Percentiles rank a stretch among this genome's conserved stretches.
phyloP scores from a whole-genome alignment of 2,329 filamentous ascomycete species.

The Plectosphaerella plurivora region DNA sequence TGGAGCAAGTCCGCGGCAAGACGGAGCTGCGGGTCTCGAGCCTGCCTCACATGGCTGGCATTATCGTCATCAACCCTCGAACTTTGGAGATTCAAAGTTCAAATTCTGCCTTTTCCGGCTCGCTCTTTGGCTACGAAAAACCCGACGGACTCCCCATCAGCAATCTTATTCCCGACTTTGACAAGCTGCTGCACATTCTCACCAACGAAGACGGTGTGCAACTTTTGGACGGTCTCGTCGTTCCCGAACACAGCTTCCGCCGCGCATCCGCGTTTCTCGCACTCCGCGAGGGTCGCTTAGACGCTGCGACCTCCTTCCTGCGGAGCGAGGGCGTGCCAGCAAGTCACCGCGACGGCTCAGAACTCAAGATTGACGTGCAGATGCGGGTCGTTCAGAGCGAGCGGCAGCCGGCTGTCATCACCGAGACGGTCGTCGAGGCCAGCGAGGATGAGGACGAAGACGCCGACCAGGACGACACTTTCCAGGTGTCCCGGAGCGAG shows the following conservation, averaged over 20 bases:
- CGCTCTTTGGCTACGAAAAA: conserved; percentile 83
- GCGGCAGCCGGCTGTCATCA: conserved; percentile 55
- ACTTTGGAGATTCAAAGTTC: conserved; percentile 81
- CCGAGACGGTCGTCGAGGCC: conserved; percentile 61
- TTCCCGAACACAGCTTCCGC: conserved; percentile 93
- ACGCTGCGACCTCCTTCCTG: conserved; percentile 74
- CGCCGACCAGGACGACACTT: conserved; percentile 33
- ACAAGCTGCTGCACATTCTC: conserved; percentile 74
- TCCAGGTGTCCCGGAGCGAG: conserved; percentile 58
- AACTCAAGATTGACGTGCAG: conserved; percentile 92
- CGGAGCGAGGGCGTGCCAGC: conserved; percentile 81
- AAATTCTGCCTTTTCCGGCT: conserved; percentile 90
- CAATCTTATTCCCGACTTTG: conserved; percentile 80
- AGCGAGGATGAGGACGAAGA: conserved; percentile 49
- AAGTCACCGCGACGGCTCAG: conserved; percentile 83
- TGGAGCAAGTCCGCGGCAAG: conserved; percentile 67
- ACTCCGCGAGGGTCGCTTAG: conserved; percentile 75
- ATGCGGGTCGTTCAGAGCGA: conserved; percentile 95
- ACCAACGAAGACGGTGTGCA: conserved; percentile 82
- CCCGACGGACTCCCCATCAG: conserved; percentile 77
- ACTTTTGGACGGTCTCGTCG: conserved; percentile 88
- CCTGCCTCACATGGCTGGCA: conserved; percentile 95
- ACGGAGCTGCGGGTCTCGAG: conserved; percentile 81
- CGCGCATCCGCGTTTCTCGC: conserved; percentile 81
- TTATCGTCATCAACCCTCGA: conserved; percentile 82